These are phyloP conservation scores for Arachis monticola DNA, from an alignment of 331 rosid genomes.

Conservation along the genomic window DNA sequence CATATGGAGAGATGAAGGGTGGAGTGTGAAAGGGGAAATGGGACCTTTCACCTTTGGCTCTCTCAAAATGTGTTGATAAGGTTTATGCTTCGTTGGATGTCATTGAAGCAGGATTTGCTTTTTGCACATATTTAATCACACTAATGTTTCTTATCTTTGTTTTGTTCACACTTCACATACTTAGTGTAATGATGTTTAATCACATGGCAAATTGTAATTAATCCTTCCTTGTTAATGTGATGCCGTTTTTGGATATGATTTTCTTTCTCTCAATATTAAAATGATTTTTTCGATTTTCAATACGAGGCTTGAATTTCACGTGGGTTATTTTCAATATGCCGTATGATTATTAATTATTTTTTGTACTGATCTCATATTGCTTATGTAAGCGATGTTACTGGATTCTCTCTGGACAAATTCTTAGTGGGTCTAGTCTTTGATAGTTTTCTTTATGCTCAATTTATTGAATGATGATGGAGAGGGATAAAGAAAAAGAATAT, in stretches of 20 bases:
- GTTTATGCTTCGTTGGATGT: not conserved
- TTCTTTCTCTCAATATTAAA: not conserved
- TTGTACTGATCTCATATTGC: too few species aligned
- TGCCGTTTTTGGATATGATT: conserved; percentile 23
- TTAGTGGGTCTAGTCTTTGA: too few species aligned
- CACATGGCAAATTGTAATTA: conserved; percentile 52
- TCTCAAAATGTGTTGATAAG: conserved; percentile 4
- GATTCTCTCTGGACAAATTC: too few species aligned
- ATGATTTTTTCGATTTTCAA: not conserved
- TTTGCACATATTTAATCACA: conserved; percentile 35
- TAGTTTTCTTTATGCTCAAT: too few species aligned
- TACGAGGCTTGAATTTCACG: too few species aligned
- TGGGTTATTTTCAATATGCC: too few species aligned
- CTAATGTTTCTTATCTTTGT: not conserved
- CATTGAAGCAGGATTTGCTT: conserved; percentile 23
- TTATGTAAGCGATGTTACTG: too few species aligned
- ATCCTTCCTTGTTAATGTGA: conserved; percentile 20
- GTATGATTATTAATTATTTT: too few species aligned
- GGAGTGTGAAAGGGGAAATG: conserved; percentile 19
- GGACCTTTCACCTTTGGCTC: not conserved
- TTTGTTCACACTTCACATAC: not conserved
- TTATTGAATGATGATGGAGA: too few species aligned
- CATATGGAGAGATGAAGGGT: not conserved
- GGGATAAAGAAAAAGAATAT: too few species aligned
- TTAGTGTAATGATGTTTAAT: not conserved